Evolutionary conservation across 164 flowering plant genomes (phyloP), one percentile per base, ranked within the genome.

Genomic region (Dillenia suffruticosa): DNA sequence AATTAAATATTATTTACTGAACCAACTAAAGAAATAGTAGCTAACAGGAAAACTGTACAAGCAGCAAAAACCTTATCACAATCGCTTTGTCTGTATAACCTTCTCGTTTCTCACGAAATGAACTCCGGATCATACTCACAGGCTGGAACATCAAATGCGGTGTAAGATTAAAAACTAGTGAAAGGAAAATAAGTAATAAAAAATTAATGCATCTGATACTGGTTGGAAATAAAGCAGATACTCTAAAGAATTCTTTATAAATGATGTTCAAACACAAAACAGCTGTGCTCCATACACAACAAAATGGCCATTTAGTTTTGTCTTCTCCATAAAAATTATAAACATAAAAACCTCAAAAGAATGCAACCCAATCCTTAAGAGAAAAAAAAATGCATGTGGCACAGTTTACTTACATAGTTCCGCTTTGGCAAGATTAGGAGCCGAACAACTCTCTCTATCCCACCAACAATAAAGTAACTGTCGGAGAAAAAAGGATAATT

Each of bases 51-150:
- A 9, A 56, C 11, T 62, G 55, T 7, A 9, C 15, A 15, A 51
- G 54, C 3, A 22, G 9, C 46, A 46, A 57, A 52, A 49, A 92
- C 97, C 98, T 90, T 68, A 90, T 88, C 45, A 77, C 78, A 59
- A 94, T 89, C 45, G 97, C 98, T 70, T 91, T 87, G 67, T 94
- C 92, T 59, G 88, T 82, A 58, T 82, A 91, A 53, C 97, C 97
- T 62, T 83, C 94, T 46, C 82, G 70, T 32, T 86, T 75, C 4
- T 82, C 88, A 64, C 86, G 79, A 73, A 81, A 91, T 44, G 89
- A 76, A 69, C 57, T 79, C 53, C 98, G 77, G 61, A 77, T 79
- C 72, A 79, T 68, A 68, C 87, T 82, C 78, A 64, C 75, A 46
- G 97, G 97, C 97, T 93, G 84, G 12, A 74, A 49, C 56, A 70